Conservation (phyloP, 805 yeast genomes). For the Cyberlindnera japonica region DNA sequence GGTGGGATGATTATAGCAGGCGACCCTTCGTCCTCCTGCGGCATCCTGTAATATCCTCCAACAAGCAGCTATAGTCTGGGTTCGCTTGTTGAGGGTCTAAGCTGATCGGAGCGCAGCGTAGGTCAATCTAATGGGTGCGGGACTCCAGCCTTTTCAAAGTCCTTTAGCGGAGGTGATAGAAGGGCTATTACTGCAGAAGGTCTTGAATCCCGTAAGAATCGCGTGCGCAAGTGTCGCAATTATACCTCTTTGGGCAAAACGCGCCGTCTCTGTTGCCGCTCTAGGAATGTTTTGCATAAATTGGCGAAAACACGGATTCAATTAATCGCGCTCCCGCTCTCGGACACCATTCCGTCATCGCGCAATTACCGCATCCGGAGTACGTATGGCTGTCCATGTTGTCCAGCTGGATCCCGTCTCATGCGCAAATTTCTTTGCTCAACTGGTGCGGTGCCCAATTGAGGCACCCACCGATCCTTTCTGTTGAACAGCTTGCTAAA, state of each 20-base stretch:
- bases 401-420: neutral
- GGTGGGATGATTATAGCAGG: slow-evolving; percentile 7
- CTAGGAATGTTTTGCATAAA: neutral
- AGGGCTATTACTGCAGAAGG: neutral
- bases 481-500: too few species aligned
- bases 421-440: neutral
- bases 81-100: too few species aligned
- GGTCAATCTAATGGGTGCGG: neutral
- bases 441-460: too few species aligned
- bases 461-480: too few species aligned
- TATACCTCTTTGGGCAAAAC: neutral
- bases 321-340: slow-evolving; percentile 7
- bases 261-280: neutral
- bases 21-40: slow-evolving; percentile 10
- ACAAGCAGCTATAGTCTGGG: neutral
- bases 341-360: slow-evolving; percentile 5
- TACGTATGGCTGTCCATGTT: neutral
- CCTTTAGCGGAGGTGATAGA: neutral
- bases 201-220: neutral
- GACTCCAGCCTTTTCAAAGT: neutral
- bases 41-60: neutral
- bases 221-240: neutral
- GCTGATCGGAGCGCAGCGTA: too few species aligned
- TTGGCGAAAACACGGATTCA: neutral
- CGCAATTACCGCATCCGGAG: slow-evolving; percentile 4